phyloP scores from a whole-genome alignment of 768 basidiomycete species.

The Naganishia antarctica region DNA sequence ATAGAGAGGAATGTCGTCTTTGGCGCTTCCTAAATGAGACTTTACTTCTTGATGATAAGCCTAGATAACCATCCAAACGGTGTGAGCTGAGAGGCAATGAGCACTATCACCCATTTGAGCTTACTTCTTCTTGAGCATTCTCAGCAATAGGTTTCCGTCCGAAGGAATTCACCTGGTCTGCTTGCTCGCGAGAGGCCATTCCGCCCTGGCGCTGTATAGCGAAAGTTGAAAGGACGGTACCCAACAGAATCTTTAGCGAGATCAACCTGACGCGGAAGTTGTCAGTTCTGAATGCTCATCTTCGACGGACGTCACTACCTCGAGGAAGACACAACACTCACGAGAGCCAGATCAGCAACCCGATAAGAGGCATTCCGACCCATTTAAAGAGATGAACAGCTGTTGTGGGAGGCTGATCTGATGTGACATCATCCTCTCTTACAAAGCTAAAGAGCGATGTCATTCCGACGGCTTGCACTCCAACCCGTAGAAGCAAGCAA shows the following conservation, averaged over 20 bases:
- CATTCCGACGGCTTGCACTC: constrained; percentile 51
- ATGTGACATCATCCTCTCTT: background rate
- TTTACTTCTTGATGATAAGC: constrained; percentile 78
- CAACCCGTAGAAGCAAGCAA: constrained; percentile 58
- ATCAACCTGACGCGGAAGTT: constrained; percentile 59
- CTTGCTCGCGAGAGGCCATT: constrained; percentile 68
- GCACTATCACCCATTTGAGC: constrained; percentile 32
- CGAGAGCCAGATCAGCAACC: constrained; percentile 21
- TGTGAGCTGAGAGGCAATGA: background rate
- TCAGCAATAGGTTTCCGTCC: constrained; percentile 89
- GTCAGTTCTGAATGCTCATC: too few relatives aligned
- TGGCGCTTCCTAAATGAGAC: constrained; percentile 61
- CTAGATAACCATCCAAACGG: constrained; percentile 48
- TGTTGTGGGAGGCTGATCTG: background rate
- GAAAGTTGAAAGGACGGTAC: constrained; percentile 77
- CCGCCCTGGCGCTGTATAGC: constrained; percentile 68
- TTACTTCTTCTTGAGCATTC: constrained; percentile 74
- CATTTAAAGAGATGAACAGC: constrained; percentile 54
- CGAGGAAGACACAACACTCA: background rate
- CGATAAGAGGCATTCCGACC: constrained; percentile 25
- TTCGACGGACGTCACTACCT: too few relatives aligned
- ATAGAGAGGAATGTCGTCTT: constrained; percentile 61
- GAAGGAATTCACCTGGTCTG: constrained; percentile 76
- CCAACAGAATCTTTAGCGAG: constrained; percentile 85
- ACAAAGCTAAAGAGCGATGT: constrained; percentile 17